Percentiles rank a stretch among this genome's conserved stretches.
Evolutionary conservation across 2,329 filamentous ascomycete species (phyloP).

Genomic region (Parastagonospora nodorum): DNA sequence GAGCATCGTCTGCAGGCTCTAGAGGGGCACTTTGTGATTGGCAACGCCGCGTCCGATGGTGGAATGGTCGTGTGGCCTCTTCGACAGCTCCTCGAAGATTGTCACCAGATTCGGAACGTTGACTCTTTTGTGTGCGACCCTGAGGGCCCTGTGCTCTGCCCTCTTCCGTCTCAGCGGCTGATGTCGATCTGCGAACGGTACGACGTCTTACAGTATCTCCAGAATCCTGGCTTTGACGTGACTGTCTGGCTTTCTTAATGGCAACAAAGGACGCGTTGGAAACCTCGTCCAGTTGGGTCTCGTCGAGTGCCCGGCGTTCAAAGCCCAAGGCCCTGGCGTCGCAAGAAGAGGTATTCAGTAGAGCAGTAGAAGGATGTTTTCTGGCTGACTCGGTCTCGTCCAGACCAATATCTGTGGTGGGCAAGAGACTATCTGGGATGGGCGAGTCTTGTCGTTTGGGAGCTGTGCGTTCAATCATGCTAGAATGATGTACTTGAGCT

Average conservation of each 20-base stretch:
- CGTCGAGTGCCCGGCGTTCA: slow-evolving; percentile 1
- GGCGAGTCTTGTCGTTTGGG: not conserved
- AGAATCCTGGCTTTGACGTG: not conserved
- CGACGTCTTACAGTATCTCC: slow-evolving; percentile 21
- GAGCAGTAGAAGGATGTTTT: not conserved
- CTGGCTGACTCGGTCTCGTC: not conserved
- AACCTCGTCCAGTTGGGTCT: slow-evolving; percentile 1
- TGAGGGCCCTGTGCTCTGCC: slow-evolving; percentile 3
- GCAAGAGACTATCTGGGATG: slow-evolving; percentile 1
- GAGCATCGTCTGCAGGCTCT: slow-evolving; percentile 6
- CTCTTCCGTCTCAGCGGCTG: slow-evolving; percentile 26
- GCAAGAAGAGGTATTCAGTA: not conserved
- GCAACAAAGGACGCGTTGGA: slow-evolving; percentile 1
- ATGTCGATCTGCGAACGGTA: slow-evolving; percentile 11
- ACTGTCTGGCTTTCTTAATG: slow-evolving; percentile 2
- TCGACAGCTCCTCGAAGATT: slow-evolving; percentile 28
- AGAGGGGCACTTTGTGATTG: slow-evolving; percentile 16
- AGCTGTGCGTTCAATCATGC: too few relatives aligned
- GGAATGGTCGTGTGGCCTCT: slow-evolving; percentile 1
- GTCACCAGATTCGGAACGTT: slow-evolving; percentile 21
- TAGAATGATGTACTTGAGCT: slow-evolving; percentile 6
- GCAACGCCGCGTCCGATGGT: slow-evolving; percentile 9
- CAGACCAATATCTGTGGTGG: not conserved
- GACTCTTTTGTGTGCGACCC: slow-evolving; percentile 1
- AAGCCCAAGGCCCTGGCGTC: slow-evolving; percentile 8